phyloP scores from a whole-genome alignment of 768 basidiomycete species.

The Royoungia palumana region DNA sequence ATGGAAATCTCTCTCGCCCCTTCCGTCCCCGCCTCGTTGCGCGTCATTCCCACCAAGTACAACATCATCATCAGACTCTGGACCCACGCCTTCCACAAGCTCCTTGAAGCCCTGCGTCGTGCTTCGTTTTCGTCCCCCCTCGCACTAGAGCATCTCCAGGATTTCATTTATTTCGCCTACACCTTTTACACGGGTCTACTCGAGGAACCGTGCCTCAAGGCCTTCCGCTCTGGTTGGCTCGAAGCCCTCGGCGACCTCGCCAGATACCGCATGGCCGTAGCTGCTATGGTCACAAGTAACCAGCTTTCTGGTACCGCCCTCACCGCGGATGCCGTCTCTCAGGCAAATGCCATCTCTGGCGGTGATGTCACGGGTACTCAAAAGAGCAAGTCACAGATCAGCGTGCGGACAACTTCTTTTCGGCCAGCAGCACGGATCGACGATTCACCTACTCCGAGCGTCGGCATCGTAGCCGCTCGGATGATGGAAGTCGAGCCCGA shows the following conservation, averaged over 20 bases:
- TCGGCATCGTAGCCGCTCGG: slow-evolving; percentile 81
- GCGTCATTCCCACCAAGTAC: slow-evolving; percentile 89
- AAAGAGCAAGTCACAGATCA: slow-evolving; percentile 37
- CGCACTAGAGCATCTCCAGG: slow-evolving; percentile 88
- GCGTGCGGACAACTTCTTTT: slow-evolving; percentile 38
- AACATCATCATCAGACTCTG: slow-evolving; percentile 93
- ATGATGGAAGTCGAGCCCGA: slow-evolving; percentile 85
- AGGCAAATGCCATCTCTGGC: slow-evolving; percentile 36
- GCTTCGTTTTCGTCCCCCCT: slow-evolving; percentile 62
- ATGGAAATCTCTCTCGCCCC: slow-evolving; percentile 84
- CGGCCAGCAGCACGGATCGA: slow-evolving; percentile 54
- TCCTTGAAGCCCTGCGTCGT: slow-evolving; percentile 87
- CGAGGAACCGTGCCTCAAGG: slow-evolving; percentile 69
- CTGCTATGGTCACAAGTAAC: slow-evolving; percentile 67
- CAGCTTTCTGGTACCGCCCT: slow-evolving; percentile 42
- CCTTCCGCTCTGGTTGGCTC: slow-evolving; percentile 84
- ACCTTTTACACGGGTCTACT: slow-evolving; percentile 87
- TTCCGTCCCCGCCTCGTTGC: slow-evolving; percentile 81
- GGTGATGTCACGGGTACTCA: slow-evolving; percentile 21
- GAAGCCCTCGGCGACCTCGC: slow-evolving; percentile 97
- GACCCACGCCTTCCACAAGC: slow-evolving; percentile 86
- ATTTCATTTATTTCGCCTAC: slow-evolving; percentile 94
- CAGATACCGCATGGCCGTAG: slow-evolving; percentile 92
- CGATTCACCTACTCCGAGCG: slow-evolving; percentile 67
- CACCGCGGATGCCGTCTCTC: slow-evolving; percentile 55